phyloP scores from a whole-genome alignment of 495 filamentous ascomycete species.

The Terfezia boudieri region DNA sequence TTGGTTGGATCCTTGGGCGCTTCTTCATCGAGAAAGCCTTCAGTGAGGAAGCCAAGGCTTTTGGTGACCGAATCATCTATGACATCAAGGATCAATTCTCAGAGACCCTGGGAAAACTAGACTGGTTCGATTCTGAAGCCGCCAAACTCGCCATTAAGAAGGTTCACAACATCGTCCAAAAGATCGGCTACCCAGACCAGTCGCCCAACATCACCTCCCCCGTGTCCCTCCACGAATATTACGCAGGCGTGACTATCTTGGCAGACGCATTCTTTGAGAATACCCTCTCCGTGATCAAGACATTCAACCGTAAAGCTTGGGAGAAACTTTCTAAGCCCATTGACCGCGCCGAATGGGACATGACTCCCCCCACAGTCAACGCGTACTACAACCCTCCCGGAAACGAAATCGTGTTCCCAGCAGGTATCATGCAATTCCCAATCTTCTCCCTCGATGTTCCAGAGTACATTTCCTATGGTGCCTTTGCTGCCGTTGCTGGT shows the following conservation, averaged over 20 bases:
- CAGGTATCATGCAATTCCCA: constrained; percentile 51
- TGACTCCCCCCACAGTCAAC: constrained; percentile 39
- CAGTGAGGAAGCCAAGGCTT: constrained; percentile 36
- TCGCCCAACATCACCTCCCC: constrained; percentile 41
- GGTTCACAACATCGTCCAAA: constrained; percentile 46
- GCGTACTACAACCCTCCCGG: constrained; percentile 41
- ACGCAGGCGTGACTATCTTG: constrained; percentile 31
- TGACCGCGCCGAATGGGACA: constrained; percentile 38
- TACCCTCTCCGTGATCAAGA: constrained; percentile 27
- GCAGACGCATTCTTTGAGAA: constrained; percentile 38
- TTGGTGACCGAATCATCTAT: constrained; percentile 46
- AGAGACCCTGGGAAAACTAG: constrained; percentile 32
- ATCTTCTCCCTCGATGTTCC: constrained; percentile 41
- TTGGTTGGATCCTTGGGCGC: constrained; percentile 31
- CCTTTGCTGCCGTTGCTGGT: constrained; percentile 46
- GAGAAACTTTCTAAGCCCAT: constrained; percentile 36
- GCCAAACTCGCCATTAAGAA: constrained; percentile 41
- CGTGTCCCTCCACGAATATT: constrained; percentile 34
- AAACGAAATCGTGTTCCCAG: constrained; percentile 51
- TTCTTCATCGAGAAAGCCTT: constrained; percentile 48
- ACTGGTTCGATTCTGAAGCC: constrained; percentile 49
- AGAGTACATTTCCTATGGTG: constrained; percentile 43
- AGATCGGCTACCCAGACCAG: constrained; percentile 50
- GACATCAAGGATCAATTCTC: constrained; percentile 46
- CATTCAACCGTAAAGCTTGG: constrained; percentile 30